phyloP scores from a whole-genome alignment of 805 yeast species.

The Spathaspora boniae region DNA sequence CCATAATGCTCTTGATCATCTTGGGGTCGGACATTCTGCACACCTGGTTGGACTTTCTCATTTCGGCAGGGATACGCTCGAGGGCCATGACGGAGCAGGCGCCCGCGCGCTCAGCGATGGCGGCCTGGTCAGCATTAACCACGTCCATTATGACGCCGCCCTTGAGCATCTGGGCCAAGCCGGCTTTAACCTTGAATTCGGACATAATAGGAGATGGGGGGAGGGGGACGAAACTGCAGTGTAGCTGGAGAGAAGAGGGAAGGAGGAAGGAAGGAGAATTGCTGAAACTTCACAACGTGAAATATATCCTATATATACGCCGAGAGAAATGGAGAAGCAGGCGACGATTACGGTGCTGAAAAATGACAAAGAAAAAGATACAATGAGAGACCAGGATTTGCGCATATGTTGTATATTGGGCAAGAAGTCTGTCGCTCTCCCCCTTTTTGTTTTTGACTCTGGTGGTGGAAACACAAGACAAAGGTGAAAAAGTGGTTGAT shows the following conservation, averaged over 20 bases:
- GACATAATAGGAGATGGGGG: conserved; percentile 15
- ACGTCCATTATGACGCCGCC: conserved; percentile 77
- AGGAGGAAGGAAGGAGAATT: neutral
- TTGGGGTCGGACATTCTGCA: conserved; percentile 85
- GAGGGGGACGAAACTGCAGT: neutral
- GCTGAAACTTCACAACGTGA: neutral
- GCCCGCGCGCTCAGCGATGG: conserved; percentile 77
- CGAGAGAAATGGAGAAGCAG: neutral
- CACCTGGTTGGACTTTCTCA: conserved; percentile 76
- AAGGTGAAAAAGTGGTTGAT: too few species aligned
- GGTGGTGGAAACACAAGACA: too few species aligned
- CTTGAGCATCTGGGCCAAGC: conserved; percentile 82
- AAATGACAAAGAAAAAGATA: neutral
- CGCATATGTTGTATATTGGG: too few species aligned
- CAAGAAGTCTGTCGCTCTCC: too few species aligned
- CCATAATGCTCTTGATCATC: conserved; percentile 73
- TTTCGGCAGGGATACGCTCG: conserved; percentile 82
- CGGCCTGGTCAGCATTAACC: conserved; percentile 76
- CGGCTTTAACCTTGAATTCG: conserved; percentile 60
- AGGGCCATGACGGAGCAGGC: conserved; percentile 90
- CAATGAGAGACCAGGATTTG: neutral
- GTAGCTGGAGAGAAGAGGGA: neutral
- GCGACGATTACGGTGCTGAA: neutral
- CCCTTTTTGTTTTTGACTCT: too few species aligned
- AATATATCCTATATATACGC: neutral